Percentiles rank a stretch among this genome's conserved stretches.
phyloP scores from a whole-genome alignment of 2,329 filamentous ascomycete species.

The Xylariomycetidae sp. region DNA sequence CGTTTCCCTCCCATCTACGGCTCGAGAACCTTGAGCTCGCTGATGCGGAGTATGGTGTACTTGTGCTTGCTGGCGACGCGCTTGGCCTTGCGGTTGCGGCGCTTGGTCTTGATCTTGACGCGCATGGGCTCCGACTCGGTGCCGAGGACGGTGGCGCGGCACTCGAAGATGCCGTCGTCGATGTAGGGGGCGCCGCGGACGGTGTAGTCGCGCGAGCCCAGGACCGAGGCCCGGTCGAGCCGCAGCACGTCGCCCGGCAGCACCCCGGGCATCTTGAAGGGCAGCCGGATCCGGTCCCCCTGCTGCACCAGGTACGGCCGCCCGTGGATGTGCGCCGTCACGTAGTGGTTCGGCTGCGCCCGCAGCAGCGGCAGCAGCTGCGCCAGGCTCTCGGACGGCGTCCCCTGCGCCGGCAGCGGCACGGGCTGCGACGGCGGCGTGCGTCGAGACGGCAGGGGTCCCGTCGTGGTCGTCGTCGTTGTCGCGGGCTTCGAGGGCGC shows the following conservation, averaged over 20 bases:
- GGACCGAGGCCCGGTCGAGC: conserved; percentile 74
- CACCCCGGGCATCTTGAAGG: conserved; percentile 73
- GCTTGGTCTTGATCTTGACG: conserved; percentile 76
- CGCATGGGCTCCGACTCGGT: conserved; percentile 77
- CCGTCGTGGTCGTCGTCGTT: neutral
- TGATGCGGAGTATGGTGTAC: conserved; percentile 81
- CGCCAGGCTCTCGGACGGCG: conserved; percentile 45
- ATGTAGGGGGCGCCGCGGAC: conserved; percentile 77
- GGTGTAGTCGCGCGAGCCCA: conserved; percentile 88
- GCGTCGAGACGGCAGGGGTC: conserved; percentile 7
- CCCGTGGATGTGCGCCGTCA: conserved; percentile 74
- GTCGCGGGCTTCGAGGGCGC: conserved; percentile 4
- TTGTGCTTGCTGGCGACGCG: conserved; percentile 83
- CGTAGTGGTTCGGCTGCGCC: conserved; percentile 71
- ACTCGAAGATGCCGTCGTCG: conserved; percentile 79
- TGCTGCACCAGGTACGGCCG: conserved; percentile 74
- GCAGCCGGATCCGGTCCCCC: conserved; percentile 71
- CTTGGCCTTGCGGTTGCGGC: conserved; percentile 68
- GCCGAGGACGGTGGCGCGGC: conserved; percentile 78
- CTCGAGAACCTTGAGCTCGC: conserved; percentile 63
- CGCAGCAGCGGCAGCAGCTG: conserved; percentile 66
- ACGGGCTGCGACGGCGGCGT: conserved; percentile 7
- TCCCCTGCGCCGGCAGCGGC: conserved; percentile 23
- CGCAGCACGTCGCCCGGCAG: conserved; percentile 79
- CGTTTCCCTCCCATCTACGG: conserved; percentile 9